Conservation (phyloP, 495 filamentous ascomycete genomes). For the Mycothermus thermophilus region DNA sequence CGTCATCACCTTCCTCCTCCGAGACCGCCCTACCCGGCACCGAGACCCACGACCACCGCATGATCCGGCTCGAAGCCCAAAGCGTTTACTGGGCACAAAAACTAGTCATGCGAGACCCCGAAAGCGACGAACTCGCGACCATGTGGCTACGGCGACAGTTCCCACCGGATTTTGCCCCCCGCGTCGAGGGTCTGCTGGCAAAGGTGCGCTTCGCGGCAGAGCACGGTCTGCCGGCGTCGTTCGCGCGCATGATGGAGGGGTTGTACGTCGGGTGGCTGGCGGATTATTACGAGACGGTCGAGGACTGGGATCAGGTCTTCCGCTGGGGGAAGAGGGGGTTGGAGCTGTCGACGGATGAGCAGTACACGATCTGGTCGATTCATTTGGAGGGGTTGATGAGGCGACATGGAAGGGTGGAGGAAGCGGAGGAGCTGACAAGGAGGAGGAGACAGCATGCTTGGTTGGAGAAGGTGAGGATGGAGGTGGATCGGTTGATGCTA, state of each 20-base stretch:
- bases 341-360: conserved; percentile 11
- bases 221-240: conserved; percentile 2
- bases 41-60: conserved; percentile 9
- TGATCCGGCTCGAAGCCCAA: conserved; percentile 17
- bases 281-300: conserved; percentile 16
- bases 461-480: conserved; percentile 10
- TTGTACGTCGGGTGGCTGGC: conserved; percentile 16
- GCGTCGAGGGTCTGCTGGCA: conserved; percentile 3
- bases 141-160: conserved; percentile 13
- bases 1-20: not conserved
- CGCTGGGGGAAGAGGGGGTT: conserved; percentile 12
- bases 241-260: conserved; percentile 12
- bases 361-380: conserved; percentile 18
- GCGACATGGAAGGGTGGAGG: conserved; percentile 7
- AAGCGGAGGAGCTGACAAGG: conserved; percentile 13
- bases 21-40: not conserved
- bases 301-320: conserved; percentile 13
- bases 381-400: conserved; percentile 18
- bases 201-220: not conserved
- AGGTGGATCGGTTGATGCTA: conserved; percentile 13
- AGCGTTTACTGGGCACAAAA: conserved; percentile 19
- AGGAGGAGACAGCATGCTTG: conserved; percentile 11
- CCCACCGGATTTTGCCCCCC: conserved; percentile 7
- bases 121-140: conserved; percentile 9
- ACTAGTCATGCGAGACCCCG: conserved; percentile 12